Evolutionary conservation across 75 land plant genomes (phyloP), one percentile per base, ranked within the genome.

Genomic region (Selaginella tamariscina): DNA sequence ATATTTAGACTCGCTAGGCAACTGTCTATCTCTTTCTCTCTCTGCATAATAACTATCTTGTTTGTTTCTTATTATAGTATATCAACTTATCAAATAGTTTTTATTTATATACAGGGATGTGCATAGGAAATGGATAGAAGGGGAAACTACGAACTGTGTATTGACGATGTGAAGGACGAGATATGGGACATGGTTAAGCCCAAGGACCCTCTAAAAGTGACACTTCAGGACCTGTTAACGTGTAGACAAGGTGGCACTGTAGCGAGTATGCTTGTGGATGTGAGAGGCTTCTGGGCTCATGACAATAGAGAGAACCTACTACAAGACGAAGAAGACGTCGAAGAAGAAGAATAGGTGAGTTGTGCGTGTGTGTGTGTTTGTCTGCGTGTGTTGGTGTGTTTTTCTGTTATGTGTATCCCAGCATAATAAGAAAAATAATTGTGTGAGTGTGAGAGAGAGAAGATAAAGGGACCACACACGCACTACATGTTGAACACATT

Each of bases 141-240:
- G 99, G 99, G 99, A 30, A 95, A 95, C 73, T 95, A 95, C 65
- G 99, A 95, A 56, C 74, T 95, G 1, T 91, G 92, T 59, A 95
- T 95, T 11, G 99, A 90, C 68, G 99, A 95, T 73, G 99, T 95
- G 27, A 87, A 88, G 70, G 99, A 95, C 79, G 99, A 95, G 77
- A 95, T 95, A 29, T 95, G 99, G 99, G 99, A 95, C 78, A 95
- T 95, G 99, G 99, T 95, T 55, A 95, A 95, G 68, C 92, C 99
- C 27, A 76, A 54, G n/a, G 99, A 95, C 55, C 80, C 88, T 24
- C 67, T 90, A 29, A 85, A 65, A 31, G 87, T 95, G 49, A 82
- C 99, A 24, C 72, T 91, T 22, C 68, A 86, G 20, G 99, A 95
- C 72, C 78, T 95, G 20, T 77, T 95, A 0, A 21, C 70, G 13